Evolutionary conservation across 2,329 filamentous ascomycete species (phyloP).

Genomic region (Fusarium acutatum): DNA sequence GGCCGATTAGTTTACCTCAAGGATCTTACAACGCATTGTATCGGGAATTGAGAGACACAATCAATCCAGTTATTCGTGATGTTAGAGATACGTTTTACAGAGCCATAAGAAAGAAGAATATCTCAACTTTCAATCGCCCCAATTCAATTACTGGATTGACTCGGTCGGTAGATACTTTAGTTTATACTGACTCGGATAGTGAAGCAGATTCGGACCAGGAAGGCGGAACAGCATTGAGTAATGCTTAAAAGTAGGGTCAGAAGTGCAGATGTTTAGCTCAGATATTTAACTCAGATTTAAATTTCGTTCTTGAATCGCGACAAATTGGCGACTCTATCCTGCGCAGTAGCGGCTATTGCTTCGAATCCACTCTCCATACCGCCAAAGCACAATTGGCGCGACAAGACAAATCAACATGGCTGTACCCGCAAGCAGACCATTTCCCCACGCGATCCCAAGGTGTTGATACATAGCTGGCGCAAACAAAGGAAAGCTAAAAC

Average conservation of each 20-base stretch:
- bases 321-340: neutral
- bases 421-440: conserved; percentile 46
- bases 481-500: conserved; percentile 67
- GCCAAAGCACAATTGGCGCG: conserved; percentile 30
- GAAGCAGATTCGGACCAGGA: neutral
- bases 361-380: conserved; percentile 31
- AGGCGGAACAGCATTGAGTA: neutral
- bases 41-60: neutral
- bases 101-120: neutral
- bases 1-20: neutral
- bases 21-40: neutral
- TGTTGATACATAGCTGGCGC: conserved; percentile 54
- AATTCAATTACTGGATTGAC: neutral
- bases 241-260: neutral
- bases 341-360: conserved; percentile 32
- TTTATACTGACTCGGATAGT: neutral
- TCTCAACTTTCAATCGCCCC: neutral
- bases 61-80: neutral
- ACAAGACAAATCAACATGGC: conserved; percentile 34
- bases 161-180: neutral
- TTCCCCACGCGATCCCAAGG: conserved; percentile 57
- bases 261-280: neutral
- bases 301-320: no score
- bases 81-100: neutral
- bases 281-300: no score